Evolutionary conservation across 2,329 filamentous ascomycete species (phyloP), one percentile per base, ranked within the genome.

Genomic region (Scleromitrula shiraiana): DNA sequence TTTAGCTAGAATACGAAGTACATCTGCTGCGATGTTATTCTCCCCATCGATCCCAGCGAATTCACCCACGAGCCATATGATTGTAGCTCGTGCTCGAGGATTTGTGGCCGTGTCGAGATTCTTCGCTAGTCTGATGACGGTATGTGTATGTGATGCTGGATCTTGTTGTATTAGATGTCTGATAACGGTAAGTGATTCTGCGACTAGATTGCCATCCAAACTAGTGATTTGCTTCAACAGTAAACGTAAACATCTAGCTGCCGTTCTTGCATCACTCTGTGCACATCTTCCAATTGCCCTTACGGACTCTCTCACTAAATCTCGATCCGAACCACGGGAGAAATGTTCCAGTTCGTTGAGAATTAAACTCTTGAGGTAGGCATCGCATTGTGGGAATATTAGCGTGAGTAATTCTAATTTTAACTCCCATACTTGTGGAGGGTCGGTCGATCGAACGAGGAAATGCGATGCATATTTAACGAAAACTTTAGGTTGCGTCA

Each of bases 11-110:
- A 97, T 91, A 7, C 93, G 81, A 27, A 97, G 70, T 6, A 97
- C 89, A 61, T 98, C 93, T 0, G 91, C 83, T 0, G 93, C 93
- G 52, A 98, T 91, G 59, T 94, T 95, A 63, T 93, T 83, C 51
- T 90, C 83, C 8, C 83, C 78, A 48, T 88, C 80, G 2, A 85
- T 67, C 0, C 88, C 88, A 0, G 91, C 81, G 59, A 94, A 97
- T 66, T 98, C 93, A 38, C 93, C 93, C 0, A 97, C 90, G 0
- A 98, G 78, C 93, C 93, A 98, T 58, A 98, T 85, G 54, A 98
- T 96, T 41, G 88, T 95, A 3, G 93, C 93, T 56, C 93, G 78
- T 3, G 93, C 93, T 52, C 89, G 84, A 1, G 93, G 82, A 52
- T 93, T 90, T 0, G 85, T 88, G 2, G 89, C 87, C 3, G 84